These are phyloP conservation scores for Prunus mongolica DNA, from an alignment of 306 rosid genomes.

Conservation along the genomic window DNA sequence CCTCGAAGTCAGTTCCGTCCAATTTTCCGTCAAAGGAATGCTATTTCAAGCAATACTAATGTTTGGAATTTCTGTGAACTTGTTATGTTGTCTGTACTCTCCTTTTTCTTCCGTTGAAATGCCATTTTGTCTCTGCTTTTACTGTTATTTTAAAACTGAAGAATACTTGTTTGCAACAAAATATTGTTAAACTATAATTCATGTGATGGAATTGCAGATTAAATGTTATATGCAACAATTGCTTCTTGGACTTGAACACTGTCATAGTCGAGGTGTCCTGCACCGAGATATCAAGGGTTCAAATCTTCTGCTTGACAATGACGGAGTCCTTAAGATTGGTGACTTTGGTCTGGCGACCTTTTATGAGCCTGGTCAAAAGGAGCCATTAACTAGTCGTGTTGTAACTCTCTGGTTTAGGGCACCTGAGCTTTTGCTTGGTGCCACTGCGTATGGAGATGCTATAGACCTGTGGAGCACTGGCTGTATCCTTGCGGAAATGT, in stretches of 20 bases:
- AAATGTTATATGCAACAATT: slow-evolving; percentile 80
- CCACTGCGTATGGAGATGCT: slow-evolving; percentile 70
- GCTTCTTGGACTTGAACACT: slow-evolving; percentile 77
- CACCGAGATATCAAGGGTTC: slow-evolving; percentile 98
- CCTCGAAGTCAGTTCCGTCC: no score
- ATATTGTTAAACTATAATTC: not conserved
- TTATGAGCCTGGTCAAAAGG: slow-evolving; percentile 53
- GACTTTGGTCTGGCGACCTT: slow-evolving; percentile 89
- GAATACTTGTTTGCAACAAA: not conserved
- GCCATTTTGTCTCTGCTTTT: no score
- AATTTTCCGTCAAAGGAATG: no score
- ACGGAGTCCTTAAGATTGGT: slow-evolving; percentile 85
- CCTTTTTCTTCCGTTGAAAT: no score
- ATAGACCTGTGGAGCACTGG: slow-evolving; percentile 92
- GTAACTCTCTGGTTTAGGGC: slow-evolving; percentile 93
- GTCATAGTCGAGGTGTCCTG: slow-evolving; percentile 74
- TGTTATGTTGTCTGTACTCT: no score
- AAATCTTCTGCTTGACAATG: slow-evolving; percentile 63
- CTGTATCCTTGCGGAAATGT: slow-evolving; percentile 85
- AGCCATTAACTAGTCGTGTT: slow-evolving; percentile 85
- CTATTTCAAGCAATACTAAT: no score
- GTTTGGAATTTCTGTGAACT: no score
- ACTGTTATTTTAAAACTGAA: not conserved
- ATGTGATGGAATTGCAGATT: slow-evolving; percentile 45
- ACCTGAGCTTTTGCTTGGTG: slow-evolving; percentile 92